Conservation (phyloP, 2,329 filamentous ascomycete species). For the Endoconidiophora laricicola region DNA sequence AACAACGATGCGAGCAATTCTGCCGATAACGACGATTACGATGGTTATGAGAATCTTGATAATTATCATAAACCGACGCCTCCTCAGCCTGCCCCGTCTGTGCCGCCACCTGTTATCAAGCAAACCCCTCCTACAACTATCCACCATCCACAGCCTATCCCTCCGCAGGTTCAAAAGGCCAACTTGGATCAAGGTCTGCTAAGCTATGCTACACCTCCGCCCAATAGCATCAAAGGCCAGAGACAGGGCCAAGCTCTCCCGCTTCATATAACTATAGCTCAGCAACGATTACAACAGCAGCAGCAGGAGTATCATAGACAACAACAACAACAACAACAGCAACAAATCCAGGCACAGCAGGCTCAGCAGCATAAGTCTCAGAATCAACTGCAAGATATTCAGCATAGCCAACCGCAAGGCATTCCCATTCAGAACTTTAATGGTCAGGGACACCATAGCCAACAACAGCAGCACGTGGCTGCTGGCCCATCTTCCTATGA, state of each 20-base stretch:
- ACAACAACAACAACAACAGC: slow-evolving; percentile 12
- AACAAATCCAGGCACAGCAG: slow-evolving; percentile 14
- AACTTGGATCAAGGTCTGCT: slow-evolving; percentile 17
- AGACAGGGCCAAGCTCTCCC: slow-evolving; percentile 5
- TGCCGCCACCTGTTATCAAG: slow-evolving; percentile 24
- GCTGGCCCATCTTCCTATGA: no score
- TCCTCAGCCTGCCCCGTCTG: slow-evolving; percentile 28
- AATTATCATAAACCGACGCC: no score
- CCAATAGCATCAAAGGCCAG: slow-evolving; percentile 10
- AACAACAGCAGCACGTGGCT: neutral
- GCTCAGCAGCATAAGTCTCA: slow-evolving; percentile 1
- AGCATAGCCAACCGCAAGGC: slow-evolving; percentile 1
- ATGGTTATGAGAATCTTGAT: no score
- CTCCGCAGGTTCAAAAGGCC: slow-evolving; percentile 38
- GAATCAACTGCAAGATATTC: slow-evolving; percentile 5
- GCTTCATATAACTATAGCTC: slow-evolving; percentile 10
- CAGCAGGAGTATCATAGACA: slow-evolving; percentile 13
- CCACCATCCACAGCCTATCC: slow-evolving; percentile 31
- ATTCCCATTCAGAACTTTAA: neutral
- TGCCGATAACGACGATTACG: no score
- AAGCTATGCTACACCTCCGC: slow-evolving; percentile 14
- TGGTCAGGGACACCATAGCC: neutral
- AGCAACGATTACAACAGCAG: slow-evolving; percentile 12
- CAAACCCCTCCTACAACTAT: slow-evolving; percentile 18
- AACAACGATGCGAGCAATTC: neutral